A percentile compares a stretch with the other conserved stretches of the same genome.
Evolutionary conservation across 768 basidiomycete species (phyloP).

Genomic region (Austroboletus eburneus): DNA sequence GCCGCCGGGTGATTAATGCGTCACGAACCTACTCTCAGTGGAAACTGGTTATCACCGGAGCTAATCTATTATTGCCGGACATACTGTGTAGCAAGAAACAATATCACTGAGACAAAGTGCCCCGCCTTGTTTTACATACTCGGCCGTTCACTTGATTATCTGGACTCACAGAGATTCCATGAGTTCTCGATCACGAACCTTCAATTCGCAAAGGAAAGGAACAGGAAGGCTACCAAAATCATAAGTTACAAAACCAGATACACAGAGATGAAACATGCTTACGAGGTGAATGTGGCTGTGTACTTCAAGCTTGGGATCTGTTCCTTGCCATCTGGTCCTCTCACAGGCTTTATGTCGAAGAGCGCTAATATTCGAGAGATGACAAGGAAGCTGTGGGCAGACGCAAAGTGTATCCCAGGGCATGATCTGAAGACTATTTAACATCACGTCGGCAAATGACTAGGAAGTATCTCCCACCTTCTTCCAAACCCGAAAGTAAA

Average conservation of each 20-base stretch:
- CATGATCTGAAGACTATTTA: constrained; percentile 4
- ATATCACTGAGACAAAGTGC: too few species aligned
- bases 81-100: too few species aligned
- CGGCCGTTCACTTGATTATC: too few species aligned
- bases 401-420: constrained; percentile 20
- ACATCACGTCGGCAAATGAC: neutral
- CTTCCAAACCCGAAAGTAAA: constrained; percentile 21
- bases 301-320: constrained; percentile 9
- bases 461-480: constrained; percentile 3
- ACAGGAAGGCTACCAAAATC: neutral
- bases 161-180: neutral
- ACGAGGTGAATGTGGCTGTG: constrained; percentile 5
- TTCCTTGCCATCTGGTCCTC: constrained; percentile 19
- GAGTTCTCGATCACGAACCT: constrained; percentile 2
- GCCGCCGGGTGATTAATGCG: too few species aligned
- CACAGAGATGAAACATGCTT: neutral
- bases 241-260: neutral
- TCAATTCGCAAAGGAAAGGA: constrained; percentile 1
- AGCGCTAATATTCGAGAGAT: constrained; percentile 21
- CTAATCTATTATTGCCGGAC: too few species aligned
- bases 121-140: too few species aligned
- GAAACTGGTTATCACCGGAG: too few species aligned
- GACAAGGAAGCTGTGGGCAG: constrained; percentile 17
- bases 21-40: too few species aligned
- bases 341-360: constrained; percentile 18